phyloP scores from a whole-genome alignment of 352 stramenopile species.

The Phytopythium montanum region DNA sequence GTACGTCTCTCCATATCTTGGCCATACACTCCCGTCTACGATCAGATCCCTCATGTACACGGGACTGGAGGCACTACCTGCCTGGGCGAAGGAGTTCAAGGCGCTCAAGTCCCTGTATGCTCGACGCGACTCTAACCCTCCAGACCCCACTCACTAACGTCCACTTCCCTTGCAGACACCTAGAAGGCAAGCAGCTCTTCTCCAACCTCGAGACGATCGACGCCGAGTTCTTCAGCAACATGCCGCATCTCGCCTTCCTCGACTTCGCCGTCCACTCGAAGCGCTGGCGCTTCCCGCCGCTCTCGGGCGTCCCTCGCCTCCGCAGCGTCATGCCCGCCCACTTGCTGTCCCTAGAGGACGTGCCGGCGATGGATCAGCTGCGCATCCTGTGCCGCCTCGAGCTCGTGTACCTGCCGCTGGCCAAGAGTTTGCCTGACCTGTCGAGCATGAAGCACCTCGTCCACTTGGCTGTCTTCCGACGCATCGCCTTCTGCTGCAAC shows the following conservation, averaged over 20 bases:
- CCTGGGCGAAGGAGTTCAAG: conserved; percentile 23
- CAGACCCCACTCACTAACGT: not conserved
- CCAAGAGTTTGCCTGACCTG: conserved; percentile 22
- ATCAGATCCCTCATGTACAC: conserved; percentile 35
- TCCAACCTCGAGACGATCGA: conserved; percentile 21
- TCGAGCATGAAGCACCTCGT: conserved; percentile 9
- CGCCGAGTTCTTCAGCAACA: conserved; percentile 22
- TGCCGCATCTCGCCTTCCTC: conserved; percentile 28
- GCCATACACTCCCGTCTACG: not conserved
- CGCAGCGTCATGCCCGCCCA: conserved; percentile 26
- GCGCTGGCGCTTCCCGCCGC: conserved; percentile 17
- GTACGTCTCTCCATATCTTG: conserved; percentile 12
- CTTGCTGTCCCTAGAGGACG: conserved; percentile 7
- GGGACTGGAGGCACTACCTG: conserved; percentile 11
- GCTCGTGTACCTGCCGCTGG: conserved; percentile 11
- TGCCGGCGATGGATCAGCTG: conserved; percentile 22
- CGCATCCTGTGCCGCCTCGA: conserved; percentile 18
- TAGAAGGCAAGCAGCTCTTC: conserved; percentile 17
- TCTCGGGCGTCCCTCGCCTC: conserved; percentile 25
- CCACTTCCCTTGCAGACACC: conserved; percentile 3
- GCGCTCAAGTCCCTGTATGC: conserved; percentile 36
- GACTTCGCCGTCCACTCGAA: conserved; percentile 23
- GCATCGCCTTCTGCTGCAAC: conserved; percentile 28
- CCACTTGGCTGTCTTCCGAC: conserved; percentile 17
- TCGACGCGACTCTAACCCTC: too few relatives aligned